Evolutionary conservation across 257 asterid genomes (phyloP).

Genomic region (Lavandula angustifolia): DNA sequence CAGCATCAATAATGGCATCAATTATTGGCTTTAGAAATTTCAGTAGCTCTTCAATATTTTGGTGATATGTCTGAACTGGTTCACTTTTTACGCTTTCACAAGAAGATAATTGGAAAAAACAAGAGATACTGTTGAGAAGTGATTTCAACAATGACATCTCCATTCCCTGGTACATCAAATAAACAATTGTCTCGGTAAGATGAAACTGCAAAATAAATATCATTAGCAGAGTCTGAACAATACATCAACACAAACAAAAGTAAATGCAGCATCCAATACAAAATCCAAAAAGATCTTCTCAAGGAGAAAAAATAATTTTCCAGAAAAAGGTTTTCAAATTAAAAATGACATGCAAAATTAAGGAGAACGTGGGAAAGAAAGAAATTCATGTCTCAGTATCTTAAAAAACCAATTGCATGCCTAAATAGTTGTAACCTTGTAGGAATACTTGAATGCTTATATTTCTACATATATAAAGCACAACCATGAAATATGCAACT

Average conservation of each 20-base stretch:
- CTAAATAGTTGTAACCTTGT: no score
- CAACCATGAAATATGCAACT: slow-evolving; percentile 3
- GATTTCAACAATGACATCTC: slow-evolving; percentile 67
- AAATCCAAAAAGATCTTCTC: neutral
- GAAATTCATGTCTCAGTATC: neutral
- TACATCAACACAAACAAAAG: neutral
- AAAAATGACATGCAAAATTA: slow-evolving; percentile 5
- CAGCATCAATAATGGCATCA: slow-evolving; percentile 52
- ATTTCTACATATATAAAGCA: neutral
- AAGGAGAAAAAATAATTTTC: neutral
- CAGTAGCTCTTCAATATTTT: slow-evolving; percentile 59
- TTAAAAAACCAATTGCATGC: neutral
- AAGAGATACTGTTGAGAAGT: slow-evolving; percentile 62
- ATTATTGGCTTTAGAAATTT: slow-evolving; percentile 64
- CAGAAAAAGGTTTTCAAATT: neutral
- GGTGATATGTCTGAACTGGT: slow-evolving; percentile 59
- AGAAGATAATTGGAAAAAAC: slow-evolving; percentile 53
- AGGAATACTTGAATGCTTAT: neutral
- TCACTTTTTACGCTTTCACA: slow-evolving; percentile 56
- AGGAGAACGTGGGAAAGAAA: neutral
- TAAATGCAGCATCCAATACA: neutral
- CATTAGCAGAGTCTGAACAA: neutral
- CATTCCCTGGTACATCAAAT: slow-evolving; percentile 58
- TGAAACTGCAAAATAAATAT: slow-evolving; percentile 16
- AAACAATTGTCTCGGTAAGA: slow-evolving; percentile 25